phyloP scores from a whole-genome alignment of 495 filamentous ascomycete genomes.

The Apodospora peruviana region DNA sequence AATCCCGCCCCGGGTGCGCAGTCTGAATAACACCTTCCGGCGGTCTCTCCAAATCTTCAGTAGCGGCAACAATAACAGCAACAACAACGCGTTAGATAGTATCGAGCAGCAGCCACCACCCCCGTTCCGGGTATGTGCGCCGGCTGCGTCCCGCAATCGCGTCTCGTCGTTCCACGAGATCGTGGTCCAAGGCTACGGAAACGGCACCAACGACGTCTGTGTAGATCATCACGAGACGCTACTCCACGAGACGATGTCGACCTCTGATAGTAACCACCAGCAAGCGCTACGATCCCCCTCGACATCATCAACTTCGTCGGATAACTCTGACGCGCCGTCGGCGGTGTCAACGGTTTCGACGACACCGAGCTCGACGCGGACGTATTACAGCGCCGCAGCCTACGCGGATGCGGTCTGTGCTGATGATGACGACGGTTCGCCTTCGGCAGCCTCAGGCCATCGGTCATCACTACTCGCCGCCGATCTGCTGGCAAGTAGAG shows the following conservation, averaged over 20 bases:
- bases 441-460: neutral
- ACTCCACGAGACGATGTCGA: neutral
- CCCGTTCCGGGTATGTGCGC: too few relatives aligned
- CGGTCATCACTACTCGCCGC: neutral
- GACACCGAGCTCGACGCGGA: slow-evolving; percentile 6
- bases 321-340: slow-evolving; percentile 7
- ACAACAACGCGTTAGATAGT: too few relatives aligned
- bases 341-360: slow-evolving; percentile 5
- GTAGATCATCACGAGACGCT: slow-evolving; percentile 1
- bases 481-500: neutral
- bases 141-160: slow-evolving; percentile 7
- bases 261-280: slow-evolving; percentile 1
- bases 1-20: slow-evolving; percentile 16
- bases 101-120: too few relatives aligned
- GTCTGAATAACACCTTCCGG: slow-evolving; percentile 23
- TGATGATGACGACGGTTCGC: neutral
- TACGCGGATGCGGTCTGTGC: neutral
- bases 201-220: slow-evolving; percentile 29
- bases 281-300: slow-evolving; percentile 19
- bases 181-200: slow-evolving; percentile 37
- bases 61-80: slow-evolving; percentile 6
- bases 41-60: slow-evolving; percentile 22
- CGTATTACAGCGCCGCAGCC: neutral
- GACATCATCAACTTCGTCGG: slow-evolving; percentile 18
- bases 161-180: slow-evolving; percentile 34